Percentiles rank a stretch among this genome's conserved stretches.
Conservation (phyloP, 352 stramenopile species). For the Phytophthora tentaculata region DNA sequence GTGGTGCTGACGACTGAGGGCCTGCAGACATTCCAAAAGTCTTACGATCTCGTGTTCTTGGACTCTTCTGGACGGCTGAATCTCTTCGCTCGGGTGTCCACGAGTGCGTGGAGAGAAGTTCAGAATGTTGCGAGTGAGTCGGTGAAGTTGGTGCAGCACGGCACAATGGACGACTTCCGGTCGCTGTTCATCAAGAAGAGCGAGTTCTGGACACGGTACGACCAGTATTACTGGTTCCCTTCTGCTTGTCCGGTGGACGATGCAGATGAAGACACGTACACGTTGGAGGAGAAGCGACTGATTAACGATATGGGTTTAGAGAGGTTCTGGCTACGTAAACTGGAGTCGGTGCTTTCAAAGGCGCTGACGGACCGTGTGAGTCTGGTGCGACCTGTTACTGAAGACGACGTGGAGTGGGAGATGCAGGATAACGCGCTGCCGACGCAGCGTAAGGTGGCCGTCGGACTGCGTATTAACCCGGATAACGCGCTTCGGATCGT, state of each 20-base stretch:
- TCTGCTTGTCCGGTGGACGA: constrained; percentile 56
- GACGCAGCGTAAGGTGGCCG: constrained; percentile 58
- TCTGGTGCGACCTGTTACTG: constrained; percentile 60
- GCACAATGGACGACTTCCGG: constrained; percentile 78
- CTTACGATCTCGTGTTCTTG: constrained; percentile 81
- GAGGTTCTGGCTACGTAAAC: constrained; percentile 68
- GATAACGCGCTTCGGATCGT: constrained; percentile 84
- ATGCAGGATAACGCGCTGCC: constrained; percentile 51
- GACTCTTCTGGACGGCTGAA: constrained; percentile 81
- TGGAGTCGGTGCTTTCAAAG: constrained; percentile 51
- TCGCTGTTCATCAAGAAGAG: constrained; percentile 85
- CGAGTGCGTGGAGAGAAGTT: constrained; percentile 74
- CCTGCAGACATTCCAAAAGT: constrained; percentile 65
- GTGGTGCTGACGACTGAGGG: constrained; percentile 73
- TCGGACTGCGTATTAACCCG: constrained; percentile 85
- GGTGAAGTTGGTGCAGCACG: constrained; percentile 63
- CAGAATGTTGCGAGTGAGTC: constrained; percentile 70
- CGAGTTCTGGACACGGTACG: constrained; percentile 84
- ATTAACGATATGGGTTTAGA: constrained; percentile 84
- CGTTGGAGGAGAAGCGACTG: constrained; percentile 62
- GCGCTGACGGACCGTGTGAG: constrained; percentile 75
- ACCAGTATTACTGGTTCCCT: constrained; percentile 89
- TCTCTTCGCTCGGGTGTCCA: constrained; percentile 70
- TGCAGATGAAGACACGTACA: constrained; percentile 66
- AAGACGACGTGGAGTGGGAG: constrained; percentile 55